Evolutionary conservation across 768 basidiomycete species (phyloP), one percentile per base, ranked within the genome.

Genomic region (Cystofilobasidium macerans): DNA sequence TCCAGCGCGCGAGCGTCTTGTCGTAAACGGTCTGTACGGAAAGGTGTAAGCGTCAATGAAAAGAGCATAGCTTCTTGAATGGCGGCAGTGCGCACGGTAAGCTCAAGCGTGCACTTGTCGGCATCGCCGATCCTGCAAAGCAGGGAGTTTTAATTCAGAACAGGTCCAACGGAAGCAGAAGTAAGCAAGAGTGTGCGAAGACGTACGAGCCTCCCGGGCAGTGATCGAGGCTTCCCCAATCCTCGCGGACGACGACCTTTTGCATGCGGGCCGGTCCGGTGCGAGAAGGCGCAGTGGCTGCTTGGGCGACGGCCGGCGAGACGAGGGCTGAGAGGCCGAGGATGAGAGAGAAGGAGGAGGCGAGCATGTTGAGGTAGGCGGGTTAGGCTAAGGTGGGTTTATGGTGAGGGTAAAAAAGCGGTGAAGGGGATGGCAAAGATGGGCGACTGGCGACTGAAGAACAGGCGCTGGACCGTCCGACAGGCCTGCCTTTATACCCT

Each of bases 51-150:
- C 2, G 45, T 22, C 45, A 47, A 16, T 20, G 22, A n/a, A 20
- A 5, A 20, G 45, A 8, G 45, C 20, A 13, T 12, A 7, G 20
- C 9, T 24, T n/a, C 22, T 1, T 4, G 22, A 3, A 24, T 4
- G 13, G 13, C 20, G n/a, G 5, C 3, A 24, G 13, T 20, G 45
- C 20, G 22, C 45, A 47, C 45, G n/a, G 22, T 16, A 13, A 42
- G 22, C 45, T 47, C 45, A 47, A 22, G 42, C 42, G 42, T 42
- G 42, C 42, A 42, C 45, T 54, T 54, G 51, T 54, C 51, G 51
- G 51, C 51, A 30, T 54, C 51, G 8, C 51, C 51, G 30, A 54
- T 54, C 2, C 48, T 51, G 48, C 24, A 26, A 51, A 16, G n/a
- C 48, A 51, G 48, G n/a, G 42, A 43, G 22, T 43, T 11, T 12